A percentile compares a stretch with the other conserved stretches of the same genome.
Conservation (phyloP, 2,329 filamentous ascomycete genomes). For the Zymoseptoria tritici region DNA sequence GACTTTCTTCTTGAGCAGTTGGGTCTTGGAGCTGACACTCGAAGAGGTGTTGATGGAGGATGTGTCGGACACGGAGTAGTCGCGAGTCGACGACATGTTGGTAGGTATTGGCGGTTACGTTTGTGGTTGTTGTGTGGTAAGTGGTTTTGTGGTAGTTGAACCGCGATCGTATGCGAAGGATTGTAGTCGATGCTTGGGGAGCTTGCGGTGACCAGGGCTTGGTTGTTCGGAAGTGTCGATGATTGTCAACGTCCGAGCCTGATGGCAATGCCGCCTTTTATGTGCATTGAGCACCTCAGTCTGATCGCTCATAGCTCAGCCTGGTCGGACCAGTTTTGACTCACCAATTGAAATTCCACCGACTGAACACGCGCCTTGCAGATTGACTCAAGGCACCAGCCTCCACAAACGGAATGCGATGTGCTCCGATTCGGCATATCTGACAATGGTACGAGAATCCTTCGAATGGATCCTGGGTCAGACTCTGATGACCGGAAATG, state of each 20-base stretch:
- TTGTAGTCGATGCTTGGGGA: too few species aligned
- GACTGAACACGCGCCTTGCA: background rate
- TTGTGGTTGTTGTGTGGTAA: background rate
- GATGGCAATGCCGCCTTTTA: background rate
- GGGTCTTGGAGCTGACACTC: slow-evolving; percentile 7
- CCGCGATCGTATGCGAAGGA: too few species aligned
- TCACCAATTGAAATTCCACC: background rate
- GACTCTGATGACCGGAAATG: too few species aligned
- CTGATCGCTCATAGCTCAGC: background rate
- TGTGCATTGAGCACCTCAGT: background rate
- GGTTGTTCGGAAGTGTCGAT: background rate
- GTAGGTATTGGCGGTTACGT: background rate
- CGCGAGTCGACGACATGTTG: background rate
- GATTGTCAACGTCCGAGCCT: background rate
- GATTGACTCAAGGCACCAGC: background rate
- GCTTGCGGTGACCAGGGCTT: too few species aligned
- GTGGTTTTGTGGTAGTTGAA: too few species aligned
- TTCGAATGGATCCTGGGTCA: background rate
- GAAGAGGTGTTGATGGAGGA: slow-evolving; percentile 4
- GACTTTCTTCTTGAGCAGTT: slow-evolving; percentile 6
- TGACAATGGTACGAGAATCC: background rate
- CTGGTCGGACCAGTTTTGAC: background rate
- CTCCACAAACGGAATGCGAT: background rate
- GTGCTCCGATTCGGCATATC: background rate
- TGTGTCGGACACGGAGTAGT: background rate